Evolutionary conservation across 2,329 filamentous ascomycete species (phyloP).

Genomic region (Davidsoniella eucalypti): DNA sequence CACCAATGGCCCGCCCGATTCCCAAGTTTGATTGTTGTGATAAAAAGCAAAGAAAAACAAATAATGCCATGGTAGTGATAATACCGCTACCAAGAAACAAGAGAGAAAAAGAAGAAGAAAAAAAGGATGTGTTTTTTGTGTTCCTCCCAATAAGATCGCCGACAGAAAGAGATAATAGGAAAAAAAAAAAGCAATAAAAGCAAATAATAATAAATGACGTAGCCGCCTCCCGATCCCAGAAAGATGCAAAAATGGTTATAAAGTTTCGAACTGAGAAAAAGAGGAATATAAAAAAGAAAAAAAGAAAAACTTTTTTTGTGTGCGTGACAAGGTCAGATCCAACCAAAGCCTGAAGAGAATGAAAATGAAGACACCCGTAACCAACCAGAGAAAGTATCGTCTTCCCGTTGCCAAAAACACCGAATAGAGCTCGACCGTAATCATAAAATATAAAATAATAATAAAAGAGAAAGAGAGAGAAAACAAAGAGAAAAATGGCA

Average conservation of each 20-base stretch:
- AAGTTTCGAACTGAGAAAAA: background rate
- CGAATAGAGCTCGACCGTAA: background rate
- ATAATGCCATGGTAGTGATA: constrained; percentile 8
- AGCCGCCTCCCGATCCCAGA: too few species aligned
- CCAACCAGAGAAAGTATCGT: background rate
- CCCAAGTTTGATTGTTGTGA: background rate
- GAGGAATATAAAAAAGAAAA: constrained; percentile 14
- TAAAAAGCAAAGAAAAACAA: constrained; percentile 1
- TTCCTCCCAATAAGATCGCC: too few species aligned
- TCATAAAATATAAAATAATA: too few species aligned
- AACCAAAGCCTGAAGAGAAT: background rate
- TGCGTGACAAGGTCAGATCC: background rate
- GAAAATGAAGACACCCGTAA: background rate
- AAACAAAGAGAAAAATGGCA: constrained; percentile 16
- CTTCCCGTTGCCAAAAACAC: background rate
- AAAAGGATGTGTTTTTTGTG: background rate
- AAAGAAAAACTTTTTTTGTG: constrained; percentile 10
- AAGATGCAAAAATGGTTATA: too few species aligned
- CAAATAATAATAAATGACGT: too few species aligned
- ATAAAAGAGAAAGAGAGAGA: constrained; percentile 10
- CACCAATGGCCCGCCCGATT: too few species aligned
- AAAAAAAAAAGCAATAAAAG: too few species aligned
- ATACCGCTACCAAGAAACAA: constrained; percentile 9
- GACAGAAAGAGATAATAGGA: too few species aligned
- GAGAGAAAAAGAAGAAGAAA: constrained; percentile 7